A percentile compares a stretch with the other conserved stretches of the same genome.
Evolutionary conservation across 495 filamentous ascomycete species (phyloP).

Genomic region (Emericellopsis terricola): DNA sequence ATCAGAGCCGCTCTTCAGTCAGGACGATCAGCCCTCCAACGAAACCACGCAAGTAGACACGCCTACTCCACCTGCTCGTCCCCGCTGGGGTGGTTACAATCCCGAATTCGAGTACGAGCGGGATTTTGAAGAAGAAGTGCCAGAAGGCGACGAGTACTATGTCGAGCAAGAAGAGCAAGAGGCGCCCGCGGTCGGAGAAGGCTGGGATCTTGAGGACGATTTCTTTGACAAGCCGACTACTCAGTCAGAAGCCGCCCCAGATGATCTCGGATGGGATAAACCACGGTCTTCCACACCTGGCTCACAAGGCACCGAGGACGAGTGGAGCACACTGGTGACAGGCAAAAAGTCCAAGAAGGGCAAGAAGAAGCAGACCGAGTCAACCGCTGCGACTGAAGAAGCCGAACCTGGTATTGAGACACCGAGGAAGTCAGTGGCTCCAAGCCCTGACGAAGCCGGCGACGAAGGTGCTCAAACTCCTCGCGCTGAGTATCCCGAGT

Average conservation of each 20-base stretch:
- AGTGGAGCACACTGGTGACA: neutral
- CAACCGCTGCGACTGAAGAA: slow-evolving; percentile 1
- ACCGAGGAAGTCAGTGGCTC: neutral
- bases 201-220: neutral
- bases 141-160: neutral
- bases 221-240: slow-evolving; percentile 1
- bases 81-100: too few relatives aligned
- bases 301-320: slow-evolving; percentile 1
- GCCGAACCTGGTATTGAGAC: too few relatives aligned
- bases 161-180: slow-evolving; percentile 12
- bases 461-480: too few relatives aligned
- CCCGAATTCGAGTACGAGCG: neutral
- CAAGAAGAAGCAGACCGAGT: slow-evolving; percentile 6
- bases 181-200: too few relatives aligned
- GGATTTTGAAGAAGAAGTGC: too few relatives aligned
- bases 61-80: neutral
- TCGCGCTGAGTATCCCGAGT: too few relatives aligned
- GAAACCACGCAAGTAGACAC: slow-evolving; percentile 1
- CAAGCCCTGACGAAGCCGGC: neutral
- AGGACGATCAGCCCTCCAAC: too few relatives aligned
- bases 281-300: neutral
- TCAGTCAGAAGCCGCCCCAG: neutral
- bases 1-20: slow-evolving; percentile 1
- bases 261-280: neutral
- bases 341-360: slow-evolving; percentile 9